Evolutionary conservation across 2,329 filamentous ascomycete genomes (phyloP).

Genomic region (Pseudovirgaria hyperparasitica): DNA sequence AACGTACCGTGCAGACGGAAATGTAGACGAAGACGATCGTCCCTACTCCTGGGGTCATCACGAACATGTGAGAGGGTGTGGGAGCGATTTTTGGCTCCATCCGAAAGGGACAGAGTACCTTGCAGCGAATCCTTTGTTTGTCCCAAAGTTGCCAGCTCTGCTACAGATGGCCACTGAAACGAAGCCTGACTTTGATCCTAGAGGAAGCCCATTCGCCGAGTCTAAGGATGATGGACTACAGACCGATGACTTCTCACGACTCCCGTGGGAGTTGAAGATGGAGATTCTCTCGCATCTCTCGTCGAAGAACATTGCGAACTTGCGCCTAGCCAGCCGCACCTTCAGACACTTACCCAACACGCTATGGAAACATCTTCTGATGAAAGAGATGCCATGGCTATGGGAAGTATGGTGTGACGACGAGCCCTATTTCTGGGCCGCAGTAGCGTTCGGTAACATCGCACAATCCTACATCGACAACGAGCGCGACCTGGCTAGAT

Average conservation of each 20-base stretch:
- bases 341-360: conserved; percentile 10
- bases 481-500: conserved; percentile 2
- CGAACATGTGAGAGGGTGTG: conserved; percentile 1
- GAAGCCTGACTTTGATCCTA: conserved; percentile 2
- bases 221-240: neutral
- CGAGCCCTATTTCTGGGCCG: conserved; percentile 5
- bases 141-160: conserved; percentile 9
- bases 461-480: conserved; percentile 1
- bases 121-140: conserved; percentile 12
- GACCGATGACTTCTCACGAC: conserved; percentile 8
- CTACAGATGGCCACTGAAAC: conserved; percentile 3
- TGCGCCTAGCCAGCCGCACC: conserved; percentile 10
- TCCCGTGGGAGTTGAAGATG: conserved; percentile 10
- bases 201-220: conserved; percentile 3
- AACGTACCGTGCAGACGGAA: no score
- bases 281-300: conserved; percentile 8
- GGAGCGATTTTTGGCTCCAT: conserved; percentile 6
- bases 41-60: neutral
- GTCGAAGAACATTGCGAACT: conserved; percentile 10
- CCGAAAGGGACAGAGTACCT: conserved; percentile 8
- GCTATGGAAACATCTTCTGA: conserved; percentile 10
- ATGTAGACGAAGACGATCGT: neutral
- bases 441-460: neutral
- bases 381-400: conserved; percentile 13
- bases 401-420: conserved; percentile 10